Base-by-base conservation (phyloP, 2,329 filamentous ascomycete genomes). In the Penicillium sp. region DNA sequence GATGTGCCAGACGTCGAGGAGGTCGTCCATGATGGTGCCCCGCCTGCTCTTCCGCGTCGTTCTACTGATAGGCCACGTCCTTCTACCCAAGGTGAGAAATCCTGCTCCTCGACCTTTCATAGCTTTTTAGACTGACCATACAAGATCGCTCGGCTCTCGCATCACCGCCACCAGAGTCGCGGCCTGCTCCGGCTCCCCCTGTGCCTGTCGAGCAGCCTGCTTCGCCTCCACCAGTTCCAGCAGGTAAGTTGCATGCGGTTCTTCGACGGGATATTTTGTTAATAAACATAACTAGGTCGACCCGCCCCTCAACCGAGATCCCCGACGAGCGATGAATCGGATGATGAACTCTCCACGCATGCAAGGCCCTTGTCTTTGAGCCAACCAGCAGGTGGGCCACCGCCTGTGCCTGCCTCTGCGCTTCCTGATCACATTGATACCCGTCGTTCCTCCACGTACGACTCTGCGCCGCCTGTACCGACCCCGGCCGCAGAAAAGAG, bases 301-400 rank as follows among this genome's bases (percentile, higher is more conserved):
- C 82, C 85, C 40, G 75, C 78, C 1, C 81, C 81, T 42, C 75
- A 75, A 29, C 75, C 75, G 35, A 72, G 78, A 31, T 65, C 81
- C 13, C 76, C 79, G 42, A 84, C 83, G 53, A 90, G 89, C 27
- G 95, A 89, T 1, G 88, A 87, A 66, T 93, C 91, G 38, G 91
- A 95, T 60, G 91, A 96, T 66, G 92, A 96, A 68, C 74, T 90
- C 61, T 89, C 87, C 8, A 71, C 63, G 64, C 78, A 61, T 67
- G 71, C 57, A 70, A 75, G 44, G 69, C 78, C 56, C 60, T 71
- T 62, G 46, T 77, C 74, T 15, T 57, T 72, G 39, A 69, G 69
- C 15, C 69, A 72, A 44, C 68, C 68, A 45, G 13, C 44, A 13
- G 69, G 71, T 27, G 68, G 72, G 20, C 75, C 76, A 25, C 75